Conservation (phyloP, 768 basidiomycete genomes). For the Boletus speciosus region DNA sequence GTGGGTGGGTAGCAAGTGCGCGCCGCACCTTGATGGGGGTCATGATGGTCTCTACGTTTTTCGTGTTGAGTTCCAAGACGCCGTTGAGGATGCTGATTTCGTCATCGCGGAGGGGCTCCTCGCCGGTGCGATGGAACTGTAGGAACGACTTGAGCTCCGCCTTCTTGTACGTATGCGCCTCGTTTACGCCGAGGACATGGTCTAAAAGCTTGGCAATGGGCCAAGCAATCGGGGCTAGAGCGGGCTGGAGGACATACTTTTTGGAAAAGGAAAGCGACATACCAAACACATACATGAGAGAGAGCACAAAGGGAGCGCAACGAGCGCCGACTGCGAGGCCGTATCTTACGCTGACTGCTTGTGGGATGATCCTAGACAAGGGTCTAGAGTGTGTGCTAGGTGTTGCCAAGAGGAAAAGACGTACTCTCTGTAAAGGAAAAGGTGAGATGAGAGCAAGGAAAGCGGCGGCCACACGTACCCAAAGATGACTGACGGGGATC, state of each 20-base stretch:
- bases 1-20: background rate
- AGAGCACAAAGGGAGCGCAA: constrained; percentile 71
- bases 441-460: background rate
- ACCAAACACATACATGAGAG: constrained; percentile 65
- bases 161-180: constrained; percentile 76
- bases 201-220: constrained; percentile 74
- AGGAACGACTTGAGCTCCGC: constrained; percentile 77
- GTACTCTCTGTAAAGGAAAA: constrained; percentile 35
- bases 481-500: constrained; percentile 60
- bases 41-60: constrained; percentile 77
- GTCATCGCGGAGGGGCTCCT: constrained; percentile 73
- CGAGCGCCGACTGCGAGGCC: constrained; percentile 78
- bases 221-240: constrained; percentile 73
- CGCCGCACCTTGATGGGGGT: constrained; percentile 62
- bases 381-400: background rate
- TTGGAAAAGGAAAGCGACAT: constrained; percentile 1
- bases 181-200: constrained; percentile 69
- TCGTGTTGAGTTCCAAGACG: constrained; percentile 72
- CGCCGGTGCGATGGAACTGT: constrained; percentile 72
- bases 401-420: constrained; percentile 2
- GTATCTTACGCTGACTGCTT: constrained; percentile 76
- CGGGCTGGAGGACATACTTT: background rate
- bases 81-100: constrained; percentile 81
- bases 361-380: constrained; percentile 52
- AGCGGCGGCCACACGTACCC: constrained; percentile 47